Evolutionary conservation across 31 red algal genomes (phyloP), one percentile per base, ranked within the genome.

Genomic region (Endocladia muricata): DNA sequence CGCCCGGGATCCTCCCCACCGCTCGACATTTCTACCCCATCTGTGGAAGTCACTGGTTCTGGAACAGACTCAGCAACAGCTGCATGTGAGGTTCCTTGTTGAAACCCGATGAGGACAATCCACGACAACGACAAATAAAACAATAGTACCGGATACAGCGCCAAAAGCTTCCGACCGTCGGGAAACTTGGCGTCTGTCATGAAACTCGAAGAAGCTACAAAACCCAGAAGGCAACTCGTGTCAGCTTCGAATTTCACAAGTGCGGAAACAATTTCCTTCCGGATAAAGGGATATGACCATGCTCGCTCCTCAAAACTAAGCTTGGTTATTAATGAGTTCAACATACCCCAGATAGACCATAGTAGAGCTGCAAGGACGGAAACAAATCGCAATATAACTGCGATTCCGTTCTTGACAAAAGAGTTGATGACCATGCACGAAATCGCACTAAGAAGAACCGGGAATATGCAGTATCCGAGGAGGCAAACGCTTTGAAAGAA

Each of bases 401-500:
- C 84, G 4, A 90, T 52, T 9, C 72, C 74, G 35, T 64, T 75
- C 17, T 36, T 57, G 6, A 97, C 77, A 70, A 88, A 82, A 3
- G 81, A 84, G 44, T 89, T 86, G 52, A 88, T 80, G 5, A 91
- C 40, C 77, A 82, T 60, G 43, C 90, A 93, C 1, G 88, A 47
- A 21, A 81, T 55, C 6, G 94, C 84, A 34, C 77, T 89, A 32
- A 97, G 60, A 37, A 97, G 44, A n/a, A 98, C 48, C 2, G 95
- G 95, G 41, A 87, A 87, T 38, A 98, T 84, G 35, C 90, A 93
- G 41, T 98, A 98, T 7, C 95, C 95, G 35, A 98, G 78, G 3
- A 98, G 39, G 60, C 95, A 98, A n/a, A 98, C 83, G 44, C 83
- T 91, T 81, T 88, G 82, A 79, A 94, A 98, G 36, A 94, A 94